A percentile compares a stretch with the other conserved stretches of the same genome.
These are phyloP conservation scores for Tilletia indica DNA, from an alignment of 1,284 basidiomycete genomes.

Conservation along the genomic window DNA sequence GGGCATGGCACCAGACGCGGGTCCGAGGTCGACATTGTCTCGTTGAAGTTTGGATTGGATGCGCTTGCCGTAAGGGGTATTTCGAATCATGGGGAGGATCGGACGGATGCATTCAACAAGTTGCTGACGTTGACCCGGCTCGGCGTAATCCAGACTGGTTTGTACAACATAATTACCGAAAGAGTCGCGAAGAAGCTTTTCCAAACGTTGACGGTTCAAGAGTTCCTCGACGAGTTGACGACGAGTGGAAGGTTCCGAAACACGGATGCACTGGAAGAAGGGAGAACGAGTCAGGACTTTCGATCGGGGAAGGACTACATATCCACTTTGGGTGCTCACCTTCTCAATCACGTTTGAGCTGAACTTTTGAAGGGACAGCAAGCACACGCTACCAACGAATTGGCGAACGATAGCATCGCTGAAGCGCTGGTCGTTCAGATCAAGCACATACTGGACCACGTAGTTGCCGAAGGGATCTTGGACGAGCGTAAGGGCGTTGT, in stretches of 20 bases:
- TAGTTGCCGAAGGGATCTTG: constrained; percentile 99
- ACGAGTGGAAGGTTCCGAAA: constrained; percentile 88
- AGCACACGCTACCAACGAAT: constrained; percentile 95
- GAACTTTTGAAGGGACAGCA: constrained; percentile 97
- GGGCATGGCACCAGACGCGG: constrained; percentile 28
- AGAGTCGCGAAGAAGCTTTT: constrained; percentile 82
- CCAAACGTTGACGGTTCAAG: constrained; percentile 86
- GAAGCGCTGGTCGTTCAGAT: constrained; percentile 95
- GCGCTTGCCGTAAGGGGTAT: constrained; percentile 55
- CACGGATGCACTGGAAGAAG: constrained; percentile 75
- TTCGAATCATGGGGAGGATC: constrained; percentile 54
- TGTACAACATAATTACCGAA: constrained; percentile 56
- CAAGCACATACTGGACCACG: constrained; percentile 94
- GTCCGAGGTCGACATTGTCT: constrained; percentile 43
- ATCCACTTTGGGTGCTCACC: not conserved
- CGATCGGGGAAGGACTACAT: not conserved
- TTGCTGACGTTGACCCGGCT: constrained; percentile 50
- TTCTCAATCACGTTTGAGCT: constrained; percentile 93
- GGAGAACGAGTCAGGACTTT: constrained; percentile 29
- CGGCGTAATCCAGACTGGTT: constrained; percentile 54
- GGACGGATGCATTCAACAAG: constrained; percentile 55
- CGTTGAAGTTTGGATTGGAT: constrained; percentile 56
- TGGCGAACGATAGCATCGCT: constrained; percentile 96
- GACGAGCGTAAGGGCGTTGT: constrained; percentile 93
- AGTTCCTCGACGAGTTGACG: constrained; percentile 95